These are phyloP conservation scores for Trypanosoma avium DNA, from an alignment of 208 protist species.

Conservation along the genomic window DNA sequence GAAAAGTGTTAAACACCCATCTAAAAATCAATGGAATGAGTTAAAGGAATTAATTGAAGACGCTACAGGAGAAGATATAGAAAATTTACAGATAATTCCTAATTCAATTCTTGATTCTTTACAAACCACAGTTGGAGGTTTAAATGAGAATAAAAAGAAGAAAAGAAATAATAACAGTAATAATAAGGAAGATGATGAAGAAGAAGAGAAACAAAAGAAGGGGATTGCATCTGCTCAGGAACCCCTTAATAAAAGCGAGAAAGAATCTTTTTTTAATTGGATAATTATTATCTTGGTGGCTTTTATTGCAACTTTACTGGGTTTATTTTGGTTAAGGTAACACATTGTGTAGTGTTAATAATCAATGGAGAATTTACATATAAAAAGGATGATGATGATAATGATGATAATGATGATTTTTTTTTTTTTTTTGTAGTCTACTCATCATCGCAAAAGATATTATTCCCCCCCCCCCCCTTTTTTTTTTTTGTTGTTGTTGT, in stretches of 20 bases:
- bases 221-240: background rate
- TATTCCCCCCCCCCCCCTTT: too few species aligned
- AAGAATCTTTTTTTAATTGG: constrained; percentile 1
- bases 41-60: constrained; percentile 60
- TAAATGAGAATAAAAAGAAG: constrained; percentile 66
- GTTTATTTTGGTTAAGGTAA: constrained; percentile 3
- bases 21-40: constrained; percentile 21
- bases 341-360: background rate
- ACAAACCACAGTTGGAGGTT: background rate
- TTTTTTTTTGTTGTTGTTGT: background rate
- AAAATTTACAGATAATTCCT: constrained; percentile 20
- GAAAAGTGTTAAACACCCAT: background rate
- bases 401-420: too few species aligned
- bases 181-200: constrained; percentile 71
- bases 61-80: constrained; percentile 32
- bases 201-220: background rate
- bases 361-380: background rate
- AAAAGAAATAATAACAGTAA: constrained; percentile 15
- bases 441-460: too few species aligned
- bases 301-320: background rate
- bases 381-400: background rate
- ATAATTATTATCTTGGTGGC: background rate
- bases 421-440: too few species aligned
- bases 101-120: background rate
- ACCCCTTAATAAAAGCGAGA: background rate